These are phyloP conservation scores for Taphrina communis DNA, from an alignment of 1,139 yeast genomes.

Conservation along the genomic window DNA sequence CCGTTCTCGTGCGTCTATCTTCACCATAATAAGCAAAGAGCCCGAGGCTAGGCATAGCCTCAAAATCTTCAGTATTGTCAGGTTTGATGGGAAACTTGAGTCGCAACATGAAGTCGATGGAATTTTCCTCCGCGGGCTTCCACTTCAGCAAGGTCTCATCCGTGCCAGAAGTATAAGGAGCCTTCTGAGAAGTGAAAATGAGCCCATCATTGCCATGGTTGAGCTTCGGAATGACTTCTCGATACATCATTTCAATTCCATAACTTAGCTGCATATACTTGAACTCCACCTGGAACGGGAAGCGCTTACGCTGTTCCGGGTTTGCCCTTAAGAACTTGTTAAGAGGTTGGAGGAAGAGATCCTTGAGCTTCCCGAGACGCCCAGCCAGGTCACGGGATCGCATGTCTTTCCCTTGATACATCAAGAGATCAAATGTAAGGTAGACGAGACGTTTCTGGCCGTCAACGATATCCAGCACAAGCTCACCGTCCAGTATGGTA, in stretches of 20 bases:
- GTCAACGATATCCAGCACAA: slow-evolving; percentile 64
- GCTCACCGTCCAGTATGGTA: slow-evolving; percentile 89
- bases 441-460: slow-evolving; percentile 71
- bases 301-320: slow-evolving; percentile 75
- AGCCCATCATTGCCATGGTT: slow-evolving; percentile 94
- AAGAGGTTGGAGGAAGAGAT: slow-evolving; percentile 81
- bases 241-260: slow-evolving; percentile 76
- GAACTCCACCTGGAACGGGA: slow-evolving; percentile 64
- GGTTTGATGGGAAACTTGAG: slow-evolving; percentile 68
- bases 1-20: slow-evolving; percentile 43
- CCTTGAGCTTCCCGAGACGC: slow-evolving; percentile 85
- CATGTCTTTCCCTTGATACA: slow-evolving; percentile 75
- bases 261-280: slow-evolving; percentile 63
- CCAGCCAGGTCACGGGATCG: slow-evolving; percentile 75
- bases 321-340: slow-evolving; percentile 67
- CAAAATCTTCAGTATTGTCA: slow-evolving; percentile 62
- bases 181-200: slow-evolving; percentile 86
- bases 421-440: slow-evolving; percentile 88
- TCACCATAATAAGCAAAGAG: slow-evolving; percentile 84
- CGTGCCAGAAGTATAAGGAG: slow-evolving; percentile 88
- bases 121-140: slow-evolving; percentile 96
- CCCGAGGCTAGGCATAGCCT: slow-evolving; percentile 70
- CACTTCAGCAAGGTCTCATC: slow-evolving; percentile 78
- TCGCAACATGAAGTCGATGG: slow-evolving; percentile 81
- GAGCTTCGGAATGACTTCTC: slow-evolving; percentile 67